Percentiles rank a stretch among this genome's conserved stretches.
These are phyloP conservation scores for Kalmusia sp. DNA, from an alignment of 2,329 filamentous ascomycete species.

Conservation along the genomic window DNA sequence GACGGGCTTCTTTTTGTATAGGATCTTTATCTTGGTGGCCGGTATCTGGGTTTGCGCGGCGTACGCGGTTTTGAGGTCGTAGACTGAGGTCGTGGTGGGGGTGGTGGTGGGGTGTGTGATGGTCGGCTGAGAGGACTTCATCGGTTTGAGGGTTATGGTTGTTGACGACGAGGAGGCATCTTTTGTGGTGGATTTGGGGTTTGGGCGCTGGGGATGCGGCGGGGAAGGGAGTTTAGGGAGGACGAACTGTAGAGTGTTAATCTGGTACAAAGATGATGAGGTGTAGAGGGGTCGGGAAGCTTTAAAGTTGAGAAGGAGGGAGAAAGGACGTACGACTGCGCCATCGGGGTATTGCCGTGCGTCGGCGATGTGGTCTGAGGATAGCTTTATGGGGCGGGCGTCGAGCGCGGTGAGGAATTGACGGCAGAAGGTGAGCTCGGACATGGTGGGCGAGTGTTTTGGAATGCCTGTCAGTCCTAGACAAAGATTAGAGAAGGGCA, in stretches of 20 bases:
- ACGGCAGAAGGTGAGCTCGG: constrained; percentile 84
- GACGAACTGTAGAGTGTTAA: constrained; percentile 63
- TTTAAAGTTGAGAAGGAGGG: too few species aligned
- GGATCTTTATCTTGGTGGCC: constrained; percentile 78
- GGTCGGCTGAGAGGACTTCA: constrained; percentile 68
- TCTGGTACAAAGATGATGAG: constrained; percentile 32
- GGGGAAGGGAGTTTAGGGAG: constrained; percentile 71
- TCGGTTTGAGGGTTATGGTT: constrained; percentile 71
- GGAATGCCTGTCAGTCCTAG: too few species aligned
- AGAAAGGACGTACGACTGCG: constrained; percentile 68
- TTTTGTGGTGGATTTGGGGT: constrained; percentile 55
- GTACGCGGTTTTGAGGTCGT: constrained; percentile 78
- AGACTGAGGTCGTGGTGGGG: constrained; percentile 73
- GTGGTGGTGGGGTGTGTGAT: constrained; percentile 61
- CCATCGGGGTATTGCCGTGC: constrained; percentile 78
- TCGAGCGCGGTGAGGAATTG: constrained; percentile 83
- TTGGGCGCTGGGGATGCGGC: constrained; percentile 57
- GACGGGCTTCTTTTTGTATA: constrained; percentile 87
- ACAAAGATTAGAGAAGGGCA: too few species aligned
- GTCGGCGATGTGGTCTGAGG: constrained; percentile 90
- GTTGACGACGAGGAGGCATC: constrained; percentile 20
- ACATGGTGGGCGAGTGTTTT: constrained; percentile 44
- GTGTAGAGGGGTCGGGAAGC: constrained; percentile 25
- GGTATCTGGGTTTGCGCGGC: constrained; percentile 65
- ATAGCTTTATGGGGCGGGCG: constrained; percentile 78